Conservation (phyloP, 805 yeast species). For the Lipomyces orientalis region DNA sequence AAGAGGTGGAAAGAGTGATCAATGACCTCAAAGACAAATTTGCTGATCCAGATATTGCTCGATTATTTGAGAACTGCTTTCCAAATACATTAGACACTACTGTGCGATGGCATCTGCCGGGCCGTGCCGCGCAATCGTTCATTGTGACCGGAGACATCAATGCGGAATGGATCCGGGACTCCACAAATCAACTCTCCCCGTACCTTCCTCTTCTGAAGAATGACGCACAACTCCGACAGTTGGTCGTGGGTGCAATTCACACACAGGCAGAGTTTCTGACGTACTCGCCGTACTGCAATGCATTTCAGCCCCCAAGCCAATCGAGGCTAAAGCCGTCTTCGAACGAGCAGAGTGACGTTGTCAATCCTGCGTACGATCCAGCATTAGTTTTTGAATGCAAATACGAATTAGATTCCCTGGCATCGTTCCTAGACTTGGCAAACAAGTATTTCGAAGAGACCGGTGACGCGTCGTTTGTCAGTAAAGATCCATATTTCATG, state of each 20-base stretch:
- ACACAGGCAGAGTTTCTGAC: constrained; percentile 72
- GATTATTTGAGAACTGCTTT: constrained; percentile 78
- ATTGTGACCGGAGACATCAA: constrained; percentile 91
- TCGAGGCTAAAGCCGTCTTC: constrained; percentile 48
- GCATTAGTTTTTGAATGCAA: constrained; percentile 81
- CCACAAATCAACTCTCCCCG: constrained; percentile 80
- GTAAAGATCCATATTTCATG: constrained; percentile 38
- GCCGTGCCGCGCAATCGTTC: constrained; percentile 62
- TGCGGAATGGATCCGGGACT: constrained; percentile 91
- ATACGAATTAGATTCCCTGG: constrained; percentile 85
- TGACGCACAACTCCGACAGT: constrained; percentile 56
- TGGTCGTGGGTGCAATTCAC: constrained; percentile 78
- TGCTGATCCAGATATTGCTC: constrained; percentile 67
- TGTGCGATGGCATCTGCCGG: constrained; percentile 66
- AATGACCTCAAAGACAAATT: constrained; percentile 57
- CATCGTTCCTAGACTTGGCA: constrained; percentile 76
- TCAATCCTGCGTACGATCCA: constrained; percentile 74
- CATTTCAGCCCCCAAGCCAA: constrained; percentile 78
- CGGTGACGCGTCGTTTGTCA: constrained; percentile 56
- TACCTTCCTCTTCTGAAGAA: constrained; percentile 65
- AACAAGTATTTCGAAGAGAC: constrained; percentile 71
- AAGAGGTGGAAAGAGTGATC: constrained; percentile 65
- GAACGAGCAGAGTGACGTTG: constrained; percentile 56
- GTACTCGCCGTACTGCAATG: constrained; percentile 82
- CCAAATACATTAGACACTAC: constrained; percentile 92